Conservation (phyloP, 1,284 basidiomycete species). For the Tilletia setariae region DNA sequence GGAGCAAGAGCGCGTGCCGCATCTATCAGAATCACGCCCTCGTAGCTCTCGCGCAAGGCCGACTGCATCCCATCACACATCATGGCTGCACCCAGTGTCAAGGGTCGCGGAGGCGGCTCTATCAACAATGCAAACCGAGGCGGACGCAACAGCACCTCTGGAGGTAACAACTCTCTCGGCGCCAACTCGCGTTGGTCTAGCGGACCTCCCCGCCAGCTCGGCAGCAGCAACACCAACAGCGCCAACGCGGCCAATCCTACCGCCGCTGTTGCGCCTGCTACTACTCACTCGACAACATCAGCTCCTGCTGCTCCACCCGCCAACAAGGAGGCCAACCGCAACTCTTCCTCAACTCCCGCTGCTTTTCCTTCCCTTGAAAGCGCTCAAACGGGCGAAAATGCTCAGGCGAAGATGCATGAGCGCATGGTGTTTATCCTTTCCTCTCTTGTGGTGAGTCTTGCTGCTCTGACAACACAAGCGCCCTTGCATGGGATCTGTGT, state of each 20-base stretch:
- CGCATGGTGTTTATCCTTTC: constrained; percentile 40
- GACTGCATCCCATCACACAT: not conserved
- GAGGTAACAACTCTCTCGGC: not conserved
- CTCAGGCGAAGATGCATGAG: constrained; percentile 34
- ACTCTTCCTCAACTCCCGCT: not conserved
- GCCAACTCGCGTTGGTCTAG: constrained; percentile 14
- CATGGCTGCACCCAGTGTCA: constrained; percentile 7
- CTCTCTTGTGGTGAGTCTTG: constrained; percentile 29
- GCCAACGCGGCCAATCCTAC: not conserved
- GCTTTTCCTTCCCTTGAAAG: not conserved
- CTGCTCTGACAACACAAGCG: too few relatives aligned
- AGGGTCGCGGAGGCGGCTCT: constrained; percentile 4
- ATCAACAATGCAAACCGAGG: not conserved
- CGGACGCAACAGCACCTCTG: not conserved
- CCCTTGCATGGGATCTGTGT: too few relatives aligned
- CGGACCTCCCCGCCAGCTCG: constrained; percentile 1
- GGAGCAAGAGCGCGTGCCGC: too few relatives aligned
- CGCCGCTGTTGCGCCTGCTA: not conserved
- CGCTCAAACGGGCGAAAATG: constrained; percentile 7
- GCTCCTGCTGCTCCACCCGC: not conserved
- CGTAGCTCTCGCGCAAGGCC: not conserved
- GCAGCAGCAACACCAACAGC: constrained; percentile 7
- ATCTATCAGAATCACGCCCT: too few relatives aligned
- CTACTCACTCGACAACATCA: not conserved
- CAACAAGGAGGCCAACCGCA: not conserved